These are phyloP conservation scores for Stephania yunnanensis DNA, from an alignment of 164 flowering plant genomes.

Conservation along the genomic window DNA sequence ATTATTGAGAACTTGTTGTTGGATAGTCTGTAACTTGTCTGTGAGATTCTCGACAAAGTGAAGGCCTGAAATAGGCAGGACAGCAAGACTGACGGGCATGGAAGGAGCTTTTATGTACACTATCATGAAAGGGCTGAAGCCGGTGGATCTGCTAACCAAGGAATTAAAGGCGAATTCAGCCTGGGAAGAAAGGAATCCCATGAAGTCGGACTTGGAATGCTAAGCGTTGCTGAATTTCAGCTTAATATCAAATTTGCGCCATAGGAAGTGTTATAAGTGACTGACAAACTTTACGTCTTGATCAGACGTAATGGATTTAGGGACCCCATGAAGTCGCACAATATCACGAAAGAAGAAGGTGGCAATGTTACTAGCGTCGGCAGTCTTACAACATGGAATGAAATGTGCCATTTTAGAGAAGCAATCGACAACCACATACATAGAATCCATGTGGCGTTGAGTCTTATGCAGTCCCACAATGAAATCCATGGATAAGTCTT, in stretches of 20 bases:
- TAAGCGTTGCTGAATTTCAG: not conserved
- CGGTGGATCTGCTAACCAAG: not conserved
- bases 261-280: not conserved
- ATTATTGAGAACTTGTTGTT: too few relatives aligned
- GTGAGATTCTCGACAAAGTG: too few relatives aligned
- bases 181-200: not conserved
- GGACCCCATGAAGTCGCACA: not conserved
- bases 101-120: not conserved
- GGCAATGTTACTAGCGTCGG: not conserved
- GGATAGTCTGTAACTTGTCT: too few relatives aligned
- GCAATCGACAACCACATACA: not conserved
- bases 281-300: not conserved
- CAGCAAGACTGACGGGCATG: too few relatives aligned
- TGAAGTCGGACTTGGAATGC: not conserved
- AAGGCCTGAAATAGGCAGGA: too few relatives aligned
- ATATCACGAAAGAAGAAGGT: not conserved
- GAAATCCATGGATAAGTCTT: not conserved
- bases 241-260: not conserved
- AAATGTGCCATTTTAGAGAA: conserved; percentile 9
- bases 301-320: not conserved
- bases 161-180: not conserved
- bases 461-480: not conserved
- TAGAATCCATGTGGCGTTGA: not conserved
- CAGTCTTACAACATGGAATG: not conserved
- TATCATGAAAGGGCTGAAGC: not conserved